Base-by-base conservation (phyloP, 1,284 basidiomycete genomes). In the Thelephora terrestris region DNA sequence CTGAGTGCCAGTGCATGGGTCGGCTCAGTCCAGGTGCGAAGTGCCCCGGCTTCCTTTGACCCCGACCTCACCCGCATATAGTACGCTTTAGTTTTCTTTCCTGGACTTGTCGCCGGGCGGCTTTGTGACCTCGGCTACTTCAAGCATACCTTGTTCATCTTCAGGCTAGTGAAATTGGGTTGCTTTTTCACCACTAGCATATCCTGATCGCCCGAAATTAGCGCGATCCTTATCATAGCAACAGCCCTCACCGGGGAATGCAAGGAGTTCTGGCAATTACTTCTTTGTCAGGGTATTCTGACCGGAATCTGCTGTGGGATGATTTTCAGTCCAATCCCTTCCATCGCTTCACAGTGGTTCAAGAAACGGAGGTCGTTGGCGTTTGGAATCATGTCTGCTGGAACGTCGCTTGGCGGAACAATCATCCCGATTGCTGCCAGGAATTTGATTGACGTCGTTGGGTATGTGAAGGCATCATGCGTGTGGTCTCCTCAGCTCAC, bases 11-110 rank as follows among this genome's bases (percentile, higher is more conserved):
- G 80, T 38, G 74, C 82, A 16, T 87, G 84, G 85, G 85, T 87
- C 50, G 84, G 84, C 3, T 84, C 83, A 0, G 66, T 84, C 48
- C 81, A 86, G 64, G 78, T 73, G 45, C 17, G n/a, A 5, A 27
- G 27, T 27, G 10, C 5, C 27, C 27, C 5, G 27, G 27, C 27
- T 5, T 5, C 5, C 27, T 27, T 10, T 7, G n/a, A 14, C 42
- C 12, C 5, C 21, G 48, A 25, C n/a, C 38, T 5, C n/a, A 40
- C n/a, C 7, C 27, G 10, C 27, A 5, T 10, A 10, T 10, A 71
- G 68, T 73, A 71, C 55, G 66, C 71, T 9, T 60, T 75, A 5
- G 64, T 69, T 9, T 74, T 78, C 47, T 57, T 75, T 18, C 69
- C 71, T 16, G 59, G 73, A 3, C 66, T 77, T n/a, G 48, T 78